These are phyloP conservation scores for Nidula microcarpa DNA, from an alignment of 768 basidiomycete genomes.

Conservation along the genomic window DNA sequence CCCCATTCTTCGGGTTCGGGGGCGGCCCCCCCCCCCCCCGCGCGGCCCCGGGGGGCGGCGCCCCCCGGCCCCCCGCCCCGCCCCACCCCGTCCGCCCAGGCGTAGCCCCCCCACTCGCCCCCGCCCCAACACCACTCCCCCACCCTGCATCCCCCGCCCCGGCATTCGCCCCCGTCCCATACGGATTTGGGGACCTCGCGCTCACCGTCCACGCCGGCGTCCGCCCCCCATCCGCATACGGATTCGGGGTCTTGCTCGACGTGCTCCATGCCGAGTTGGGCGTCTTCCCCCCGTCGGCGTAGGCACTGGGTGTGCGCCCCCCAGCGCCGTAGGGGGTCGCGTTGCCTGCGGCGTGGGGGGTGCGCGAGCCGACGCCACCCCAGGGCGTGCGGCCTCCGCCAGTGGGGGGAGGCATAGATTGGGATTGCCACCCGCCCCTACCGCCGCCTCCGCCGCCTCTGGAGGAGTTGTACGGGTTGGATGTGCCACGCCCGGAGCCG, in stretches of 20 bases:
- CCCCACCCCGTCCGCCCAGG: slow-evolving; percentile 17
- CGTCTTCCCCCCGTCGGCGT: slow-evolving; percentile 38
- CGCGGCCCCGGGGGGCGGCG: slow-evolving; percentile 30
- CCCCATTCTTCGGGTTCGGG: background rate
- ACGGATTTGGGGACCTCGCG: slow-evolving; percentile 72
- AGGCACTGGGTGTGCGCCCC: slow-evolving; percentile 24
- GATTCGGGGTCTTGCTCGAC: slow-evolving; percentile 64
- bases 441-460: background rate
- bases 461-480: background rate
- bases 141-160: slow-evolving; percentile 42
- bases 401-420: slow-evolving; percentile 6
- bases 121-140: slow-evolving; percentile 14
- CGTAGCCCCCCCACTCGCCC: slow-evolving; percentile 33
- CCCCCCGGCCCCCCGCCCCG: slow-evolving; percentile 18
- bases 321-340: background rate
- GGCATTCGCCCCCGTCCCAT: slow-evolving; percentile 36
- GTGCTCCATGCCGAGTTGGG: slow-evolving; percentile 65
- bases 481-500: background rate
- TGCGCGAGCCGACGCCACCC: slow-evolving; percentile 9
- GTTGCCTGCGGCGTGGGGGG: background rate
- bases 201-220: slow-evolving; percentile 60
- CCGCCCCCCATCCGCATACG: slow-evolving; percentile 58
- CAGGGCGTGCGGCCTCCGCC: slow-evolving; percentile 16
- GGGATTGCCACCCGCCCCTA: slow-evolving; percentile 11
- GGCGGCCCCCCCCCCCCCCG: slow-evolving; percentile 2